Evolutionary conservation across 306 rosid species (phyloP).

Genomic region (Purshia tridentata): DNA sequence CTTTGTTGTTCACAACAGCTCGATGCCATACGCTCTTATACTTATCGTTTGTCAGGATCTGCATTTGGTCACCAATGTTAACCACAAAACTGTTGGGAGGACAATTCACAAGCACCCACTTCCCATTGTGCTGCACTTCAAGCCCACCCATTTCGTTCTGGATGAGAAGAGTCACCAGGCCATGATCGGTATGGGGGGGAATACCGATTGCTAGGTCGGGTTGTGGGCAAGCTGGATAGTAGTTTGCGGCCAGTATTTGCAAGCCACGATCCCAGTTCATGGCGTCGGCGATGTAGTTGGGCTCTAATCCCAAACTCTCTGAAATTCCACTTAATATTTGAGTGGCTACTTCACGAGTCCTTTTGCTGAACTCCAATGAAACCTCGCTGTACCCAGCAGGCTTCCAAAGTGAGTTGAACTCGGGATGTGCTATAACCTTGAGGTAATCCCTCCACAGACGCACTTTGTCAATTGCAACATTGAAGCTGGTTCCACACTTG

Average conservation of each 20-base stretch:
- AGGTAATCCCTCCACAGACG: constrained; percentile 57
- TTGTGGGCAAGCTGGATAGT: constrained; percentile 16
- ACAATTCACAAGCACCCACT: background rate
- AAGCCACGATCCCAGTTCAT: constrained; percentile 4
- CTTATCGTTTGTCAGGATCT: constrained; percentile 51
- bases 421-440: constrained; percentile 46
- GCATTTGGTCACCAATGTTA: constrained; percentile 26
- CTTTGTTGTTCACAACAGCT: constrained; percentile 42
- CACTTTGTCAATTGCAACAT: constrained; percentile 30
- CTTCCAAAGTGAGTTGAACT: constrained; percentile 48
- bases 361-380: constrained; percentile 39
- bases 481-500: constrained; percentile 49
- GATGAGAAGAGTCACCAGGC: constrained; percentile 6
- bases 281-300: background rate
- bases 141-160: constrained; percentile 10
- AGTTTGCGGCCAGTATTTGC: background rate
- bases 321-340: constrained; percentile 15
- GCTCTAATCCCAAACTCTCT: background rate
- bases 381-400: constrained; percentile 42
- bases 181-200: constrained; percentile 5
- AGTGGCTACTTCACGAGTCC: constrained; percentile 34
- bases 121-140: constrained; percentile 8
- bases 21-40: constrained; percentile 53
- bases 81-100: background rate
- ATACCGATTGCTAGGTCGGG: constrained; percentile 8